Evolutionary conservation across 169 alveolate species (phyloP).

Genomic region (Perkinsus olseni): DNA sequence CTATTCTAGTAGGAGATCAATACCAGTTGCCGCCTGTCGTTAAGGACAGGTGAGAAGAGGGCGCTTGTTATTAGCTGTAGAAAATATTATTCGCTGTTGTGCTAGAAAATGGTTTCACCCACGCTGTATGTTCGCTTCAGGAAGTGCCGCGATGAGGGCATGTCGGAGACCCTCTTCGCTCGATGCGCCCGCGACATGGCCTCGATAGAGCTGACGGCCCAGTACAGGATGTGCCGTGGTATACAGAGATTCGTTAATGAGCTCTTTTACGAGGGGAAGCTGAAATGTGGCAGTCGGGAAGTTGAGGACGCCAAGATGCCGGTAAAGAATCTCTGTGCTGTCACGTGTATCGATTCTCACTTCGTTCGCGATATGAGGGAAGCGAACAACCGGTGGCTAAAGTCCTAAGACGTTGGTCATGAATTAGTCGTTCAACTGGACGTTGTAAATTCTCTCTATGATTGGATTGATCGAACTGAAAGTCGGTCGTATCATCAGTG

Average conservation of each 20-base stretch:
- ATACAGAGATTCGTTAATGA: not conserved
- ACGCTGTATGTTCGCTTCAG: not conserved
- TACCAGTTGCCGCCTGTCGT: not conserved
- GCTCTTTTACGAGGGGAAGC: not conserved
- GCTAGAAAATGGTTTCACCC: not conserved
- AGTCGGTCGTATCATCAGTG: too few species aligned
- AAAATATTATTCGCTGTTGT: too few species aligned
- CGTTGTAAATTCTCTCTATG: too few species aligned
- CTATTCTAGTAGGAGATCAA: not conserved
- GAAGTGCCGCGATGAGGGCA: not conserved
- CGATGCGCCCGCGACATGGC: not conserved
- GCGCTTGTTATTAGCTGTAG: too few species aligned
- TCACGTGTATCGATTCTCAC: too few species aligned
- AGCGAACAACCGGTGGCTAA: too few species aligned
- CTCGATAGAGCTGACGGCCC: not conserved
- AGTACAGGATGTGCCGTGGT: not conserved
- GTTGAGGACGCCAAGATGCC: not conserved
- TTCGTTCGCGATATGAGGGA: too few species aligned
- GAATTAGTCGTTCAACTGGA: too few species aligned
- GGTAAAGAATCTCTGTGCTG: too few species aligned
- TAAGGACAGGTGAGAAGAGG: not conserved
- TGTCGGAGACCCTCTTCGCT: not conserved
- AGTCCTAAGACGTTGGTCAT: too few species aligned
- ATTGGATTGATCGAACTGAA: too few species aligned
- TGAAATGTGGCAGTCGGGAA: not conserved